Conservation (phyloP, 148 eudicot species). For the Limonium bicolor region DNA sequence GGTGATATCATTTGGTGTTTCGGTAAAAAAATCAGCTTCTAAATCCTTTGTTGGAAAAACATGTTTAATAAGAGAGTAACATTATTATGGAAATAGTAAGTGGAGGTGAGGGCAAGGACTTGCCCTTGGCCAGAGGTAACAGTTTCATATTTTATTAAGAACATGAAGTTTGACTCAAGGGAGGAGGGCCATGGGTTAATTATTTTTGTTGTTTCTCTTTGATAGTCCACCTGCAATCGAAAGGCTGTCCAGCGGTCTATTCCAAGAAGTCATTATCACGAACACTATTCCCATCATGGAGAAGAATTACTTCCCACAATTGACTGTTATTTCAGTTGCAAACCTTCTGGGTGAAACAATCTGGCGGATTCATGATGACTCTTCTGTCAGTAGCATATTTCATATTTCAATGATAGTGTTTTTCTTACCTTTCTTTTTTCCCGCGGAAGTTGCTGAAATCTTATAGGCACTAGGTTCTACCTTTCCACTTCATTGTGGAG, state of each 20-base stretch:
- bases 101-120: too few relatives aligned
- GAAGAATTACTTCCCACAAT: conserved; percentile 82
- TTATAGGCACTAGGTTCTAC: too few relatives aligned
- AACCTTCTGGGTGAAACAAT: conserved; percentile 88
- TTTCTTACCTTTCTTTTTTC: too few relatives aligned
- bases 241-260: conserved; percentile 75
- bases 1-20: background rate
- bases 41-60: too few relatives aligned
- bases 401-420: conserved; percentile 33
- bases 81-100: too few relatives aligned
- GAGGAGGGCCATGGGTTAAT: too few relatives aligned
- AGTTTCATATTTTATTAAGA: too few relatives aligned
- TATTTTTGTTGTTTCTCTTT: background rate
- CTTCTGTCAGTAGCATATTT: conserved; percentile 81
- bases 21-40: background rate
- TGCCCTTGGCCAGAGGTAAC: too few relatives aligned
- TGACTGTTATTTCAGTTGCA: conserved; percentile 78
- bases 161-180: too few relatives aligned
- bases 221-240: conserved; percentile 86
- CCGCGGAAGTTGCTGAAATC: too few relatives aligned
- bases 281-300: conserved; percentile 79
- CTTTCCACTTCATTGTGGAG: too few relatives aligned
- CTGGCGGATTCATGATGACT: conserved; percentile 96
- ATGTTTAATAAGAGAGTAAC: too few relatives aligned
- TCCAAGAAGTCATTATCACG: conserved; percentile 88